A percentile compares a stretch with the other conserved stretches of the same genome.
These are phyloP conservation scores for Fusarium euwallaceae DNA, from an alignment of 2,329 filamentous ascomycete species.

Conservation along the genomic window DNA sequence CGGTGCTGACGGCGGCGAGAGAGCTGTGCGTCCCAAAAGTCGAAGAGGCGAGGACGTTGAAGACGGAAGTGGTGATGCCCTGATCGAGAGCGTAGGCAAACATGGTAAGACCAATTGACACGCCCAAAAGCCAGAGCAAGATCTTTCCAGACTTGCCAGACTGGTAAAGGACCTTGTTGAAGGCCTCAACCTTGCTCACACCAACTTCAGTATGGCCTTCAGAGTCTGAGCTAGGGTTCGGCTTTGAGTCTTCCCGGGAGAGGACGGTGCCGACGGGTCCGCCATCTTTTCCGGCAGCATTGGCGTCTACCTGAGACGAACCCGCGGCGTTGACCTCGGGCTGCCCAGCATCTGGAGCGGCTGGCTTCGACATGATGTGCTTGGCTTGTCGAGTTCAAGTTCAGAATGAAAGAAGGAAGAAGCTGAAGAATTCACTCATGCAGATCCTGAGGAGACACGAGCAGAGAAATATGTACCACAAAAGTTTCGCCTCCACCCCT, in stretches of 20 bases:
- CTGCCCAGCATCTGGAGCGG: neutral
- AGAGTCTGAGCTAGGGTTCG: neutral
- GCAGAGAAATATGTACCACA: neutral
- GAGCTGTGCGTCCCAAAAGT: constrained; percentile 40
- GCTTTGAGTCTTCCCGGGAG: neutral
- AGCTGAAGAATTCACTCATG: neutral
- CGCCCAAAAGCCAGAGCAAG: constrained; percentile 51
- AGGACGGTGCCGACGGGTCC: neutral
- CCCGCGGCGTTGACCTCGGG: neutral
- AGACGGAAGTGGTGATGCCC: constrained; percentile 51
- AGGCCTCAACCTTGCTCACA: constrained; percentile 54
- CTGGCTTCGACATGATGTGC: neutral
- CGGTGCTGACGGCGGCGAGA: constrained; percentile 48
- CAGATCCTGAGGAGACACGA: neutral
- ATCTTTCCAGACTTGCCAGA: constrained; percentile 52
- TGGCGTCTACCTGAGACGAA: neutral
- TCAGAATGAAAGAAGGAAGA: neutral
- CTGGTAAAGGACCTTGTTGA: constrained; percentile 56
- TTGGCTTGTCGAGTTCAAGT: neutral
- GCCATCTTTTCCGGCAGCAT: neutral
- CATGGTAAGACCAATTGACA: constrained; percentile 55
- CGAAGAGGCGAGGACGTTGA: constrained; percentile 51
- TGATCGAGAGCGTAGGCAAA: constrained; percentile 48
- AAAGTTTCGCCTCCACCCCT: neutral
- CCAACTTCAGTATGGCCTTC: constrained; percentile 32